These are phyloP conservation scores for Ramalina intermedia DNA, from an alignment of 495 filamentous ascomycete species.

Conservation along the genomic window DNA sequence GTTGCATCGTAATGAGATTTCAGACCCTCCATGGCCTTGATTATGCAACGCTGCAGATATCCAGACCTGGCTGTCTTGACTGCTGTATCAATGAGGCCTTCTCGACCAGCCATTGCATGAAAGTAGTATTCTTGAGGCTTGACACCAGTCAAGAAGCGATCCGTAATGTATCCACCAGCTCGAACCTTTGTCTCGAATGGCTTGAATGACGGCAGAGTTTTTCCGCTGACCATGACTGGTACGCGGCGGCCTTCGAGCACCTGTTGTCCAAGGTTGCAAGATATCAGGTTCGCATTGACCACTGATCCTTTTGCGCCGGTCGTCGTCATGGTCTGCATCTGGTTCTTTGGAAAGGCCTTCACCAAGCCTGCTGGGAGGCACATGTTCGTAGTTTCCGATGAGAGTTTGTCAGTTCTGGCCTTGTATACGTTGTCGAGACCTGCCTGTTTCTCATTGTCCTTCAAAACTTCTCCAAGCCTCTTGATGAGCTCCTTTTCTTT, in stretches of 20 bases:
- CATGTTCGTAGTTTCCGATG: constrained; percentile 57
- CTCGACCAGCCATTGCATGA: constrained; percentile 97
- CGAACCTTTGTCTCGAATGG: constrained; percentile 80
- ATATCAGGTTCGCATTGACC: constrained; percentile 96
- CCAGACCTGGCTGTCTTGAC: constrained; percentile 96
- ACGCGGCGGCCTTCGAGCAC: constrained; percentile 90
- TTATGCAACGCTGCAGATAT: constrained; percentile 92
- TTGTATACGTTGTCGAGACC: constrained; percentile 80
- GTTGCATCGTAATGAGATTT: constrained; percentile 85
- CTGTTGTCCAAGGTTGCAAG: constrained; percentile 93
- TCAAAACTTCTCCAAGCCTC: constrained; percentile 75
- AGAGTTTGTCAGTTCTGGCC: constrained; percentile 51
- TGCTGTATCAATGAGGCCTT: constrained; percentile 97
- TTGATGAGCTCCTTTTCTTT: constrained; percentile 55
- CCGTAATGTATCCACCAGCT: constrained; percentile 85
- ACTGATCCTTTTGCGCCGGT: constrained; percentile 87
- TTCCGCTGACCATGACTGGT: constrained; percentile 94
- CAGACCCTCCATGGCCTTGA: constrained; percentile 97
- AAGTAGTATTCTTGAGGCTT: constrained; percentile 98
- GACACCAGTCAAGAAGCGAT: constrained; percentile 96
- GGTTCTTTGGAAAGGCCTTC: constrained; percentile 90
- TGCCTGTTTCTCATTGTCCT: constrained; percentile 79
- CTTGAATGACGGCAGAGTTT: constrained; percentile 87
- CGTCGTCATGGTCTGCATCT: constrained; percentile 97
- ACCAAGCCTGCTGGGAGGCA: constrained; percentile 72